Evolutionary conservation across 2,329 filamentous ascomycete genomes (phyloP).

Genomic region (Exophiala calicioides): DNA sequence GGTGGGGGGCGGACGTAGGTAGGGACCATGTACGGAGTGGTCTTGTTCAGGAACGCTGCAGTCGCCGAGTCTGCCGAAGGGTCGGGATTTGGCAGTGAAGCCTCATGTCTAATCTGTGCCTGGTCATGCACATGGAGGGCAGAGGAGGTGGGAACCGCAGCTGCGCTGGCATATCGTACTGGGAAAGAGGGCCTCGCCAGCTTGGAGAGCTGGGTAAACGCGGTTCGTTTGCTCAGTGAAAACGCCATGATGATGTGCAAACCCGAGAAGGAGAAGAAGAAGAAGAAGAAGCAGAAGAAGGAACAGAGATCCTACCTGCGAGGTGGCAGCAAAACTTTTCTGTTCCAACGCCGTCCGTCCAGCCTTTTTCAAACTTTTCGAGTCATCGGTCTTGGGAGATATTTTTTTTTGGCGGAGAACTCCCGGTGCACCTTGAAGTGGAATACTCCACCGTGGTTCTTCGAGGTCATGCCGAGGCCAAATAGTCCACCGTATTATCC

Average conservation of each 20-base stretch:
- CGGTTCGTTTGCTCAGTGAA: conserved; percentile 15
- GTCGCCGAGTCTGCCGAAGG: conserved; percentile 73
- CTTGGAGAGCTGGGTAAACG: conserved; percentile 11
- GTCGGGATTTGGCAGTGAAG: conserved; percentile 66
- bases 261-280: not conserved
- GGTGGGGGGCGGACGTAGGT: conserved; percentile 90
- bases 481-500: no score
- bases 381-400: no score
- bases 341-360: no score
- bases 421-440: no score
- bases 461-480: no score
- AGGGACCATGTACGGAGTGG: conserved; percentile 87
- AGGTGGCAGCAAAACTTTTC: conserved; percentile 1
- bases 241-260: conserved; percentile 22
- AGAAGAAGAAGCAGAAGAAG: conserved; percentile 35
- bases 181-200: conserved; percentile 12
- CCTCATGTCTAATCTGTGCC: conserved; percentile 46
- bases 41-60: conserved; percentile 70
- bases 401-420: no score
- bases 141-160: conserved; percentile 29
- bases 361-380: no score
- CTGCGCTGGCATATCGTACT: conserved; percentile 28
- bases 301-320: conserved; percentile 6
- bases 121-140: conserved; percentile 21
- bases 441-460: no score